These are phyloP conservation scores for Globisporangium radiosum DNA, from an alignment of 352 stramenopile species.

Conservation along the genomic window DNA sequence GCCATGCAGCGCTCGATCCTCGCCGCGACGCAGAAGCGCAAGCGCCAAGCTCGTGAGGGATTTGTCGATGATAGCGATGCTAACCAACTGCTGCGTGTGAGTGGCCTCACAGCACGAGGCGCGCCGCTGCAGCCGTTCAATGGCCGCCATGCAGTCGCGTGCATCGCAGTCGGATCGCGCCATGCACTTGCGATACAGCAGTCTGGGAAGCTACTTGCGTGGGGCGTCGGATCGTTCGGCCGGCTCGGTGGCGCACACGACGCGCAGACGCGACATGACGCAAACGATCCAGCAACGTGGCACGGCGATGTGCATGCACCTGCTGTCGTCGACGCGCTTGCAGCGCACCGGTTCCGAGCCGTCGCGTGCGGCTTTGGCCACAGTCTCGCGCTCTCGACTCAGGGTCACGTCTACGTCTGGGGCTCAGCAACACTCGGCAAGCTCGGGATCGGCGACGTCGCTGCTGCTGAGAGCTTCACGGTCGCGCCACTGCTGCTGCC, in stretches of 20 bases:
- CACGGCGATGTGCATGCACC: slow-evolving; percentile 46
- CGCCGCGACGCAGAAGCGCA: slow-evolving; percentile 43
- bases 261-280: slow-evolving; percentile 1
- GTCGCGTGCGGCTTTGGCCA: slow-evolving; percentile 65
- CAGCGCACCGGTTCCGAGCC: slow-evolving; percentile 38
- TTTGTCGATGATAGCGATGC: slow-evolving; percentile 7
- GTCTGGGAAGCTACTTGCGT: slow-evolving; percentile 57
- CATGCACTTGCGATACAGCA: slow-evolving; percentile 63
- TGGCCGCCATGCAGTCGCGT: slow-evolving; percentile 44
- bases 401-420: slow-evolving; percentile 70
- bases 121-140: slow-evolving; percentile 32
- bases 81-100: slow-evolving; percentile 25
- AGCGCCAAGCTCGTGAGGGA: slow-evolving; percentile 52
- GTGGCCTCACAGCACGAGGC: slow-evolving; percentile 48
- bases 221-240: slow-evolving; percentile 67
- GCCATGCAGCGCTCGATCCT: slow-evolving; percentile 55
- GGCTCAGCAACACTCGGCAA: slow-evolving; percentile 69
- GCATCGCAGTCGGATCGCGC: slow-evolving; percentile 56
- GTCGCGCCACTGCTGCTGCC: slow-evolving; percentile 37
- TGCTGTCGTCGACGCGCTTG: slow-evolving; percentile 33
- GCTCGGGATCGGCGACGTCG: slow-evolving; percentile 45
- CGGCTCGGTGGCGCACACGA: slow-evolving; percentile 36
- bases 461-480: slow-evolving; percentile 56
- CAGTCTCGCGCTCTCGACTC: slow-evolving; percentile 53
- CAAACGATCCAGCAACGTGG: slow-evolving; percentile 33